phyloP scores from a whole-genome alignment of 2,329 filamentous ascomycete genomes.

The Ophiocordyceps camponoti-floridani region DNA sequence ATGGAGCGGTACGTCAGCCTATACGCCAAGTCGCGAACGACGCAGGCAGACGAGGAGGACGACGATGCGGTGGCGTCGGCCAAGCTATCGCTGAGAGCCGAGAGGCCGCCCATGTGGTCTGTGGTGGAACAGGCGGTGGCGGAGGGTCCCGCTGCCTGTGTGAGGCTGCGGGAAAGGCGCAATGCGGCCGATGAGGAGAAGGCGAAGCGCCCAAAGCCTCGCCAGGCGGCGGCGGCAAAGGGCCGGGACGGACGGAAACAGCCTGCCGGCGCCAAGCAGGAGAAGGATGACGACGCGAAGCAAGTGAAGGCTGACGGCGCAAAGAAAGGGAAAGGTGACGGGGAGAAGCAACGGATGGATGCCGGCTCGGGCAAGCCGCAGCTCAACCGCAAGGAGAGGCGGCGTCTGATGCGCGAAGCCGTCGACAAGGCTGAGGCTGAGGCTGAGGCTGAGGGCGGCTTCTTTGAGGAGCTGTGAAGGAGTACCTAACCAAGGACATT shows the following conservation, averaged over 20 bases:
- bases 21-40: constrained; percentile 23
- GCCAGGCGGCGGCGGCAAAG: background rate
- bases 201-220: background rate
- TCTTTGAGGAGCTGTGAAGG: constrained; percentile 29
- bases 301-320: constrained; percentile 3
- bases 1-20: constrained; percentile 52
- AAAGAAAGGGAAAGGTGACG: background rate
- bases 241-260: background rate
- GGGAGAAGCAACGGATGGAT: constrained; percentile 2
- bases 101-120: constrained; percentile 46
- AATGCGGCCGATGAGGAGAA: constrained; percentile 4
- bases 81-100: constrained; percentile 23
- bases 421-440: constrained; percentile 18
- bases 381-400: constrained; percentile 18
- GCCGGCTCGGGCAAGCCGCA: constrained; percentile 7
- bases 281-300: background rate
- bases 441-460: constrained; percentile 35
- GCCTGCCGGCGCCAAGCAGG: background rate
- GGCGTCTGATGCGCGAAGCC: constrained; percentile 15
- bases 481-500: background rate
- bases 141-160: constrained; percentile 21
- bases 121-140: constrained; percentile 46
- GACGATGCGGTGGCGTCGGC: constrained; percentile 19
- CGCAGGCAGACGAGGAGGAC: constrained; percentile 21
- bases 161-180: constrained; percentile 33